These are phyloP conservation scores for Pythium scleroteichum DNA, from an alignment of 352 stramenopile species.

Conservation along the genomic window DNA sequence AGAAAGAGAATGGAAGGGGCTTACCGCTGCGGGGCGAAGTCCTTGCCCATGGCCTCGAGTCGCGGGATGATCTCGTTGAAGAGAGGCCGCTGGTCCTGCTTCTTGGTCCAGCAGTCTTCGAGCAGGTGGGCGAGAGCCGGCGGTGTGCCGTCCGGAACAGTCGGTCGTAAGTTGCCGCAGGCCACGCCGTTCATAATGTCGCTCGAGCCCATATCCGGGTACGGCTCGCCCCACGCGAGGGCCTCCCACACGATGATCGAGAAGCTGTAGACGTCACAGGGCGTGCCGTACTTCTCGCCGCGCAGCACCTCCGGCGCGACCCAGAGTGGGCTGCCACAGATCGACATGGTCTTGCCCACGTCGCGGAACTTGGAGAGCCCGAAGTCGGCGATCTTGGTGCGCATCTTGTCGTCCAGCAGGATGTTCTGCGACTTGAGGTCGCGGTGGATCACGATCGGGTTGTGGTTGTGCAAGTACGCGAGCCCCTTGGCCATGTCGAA, in stretches of 20 bases:
- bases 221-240: slow-evolving; percentile 78
- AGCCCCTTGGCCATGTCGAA: slow-evolving; percentile 93
- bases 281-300: slow-evolving; percentile 79
- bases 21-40: slow-evolving; percentile 43
- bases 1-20: not conserved
- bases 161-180: slow-evolving; percentile 69
- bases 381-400: slow-evolving; percentile 85
- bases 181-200: slow-evolving; percentile 88
- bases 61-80: slow-evolving; percentile 84
- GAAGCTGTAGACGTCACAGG: slow-evolving; percentile 87
- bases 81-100: slow-evolving; percentile 73
- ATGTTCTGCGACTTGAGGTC: slow-evolving; percentile 81
- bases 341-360: slow-evolving; percentile 86
- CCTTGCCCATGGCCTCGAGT: slow-evolving; percentile 79
- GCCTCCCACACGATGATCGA: slow-evolving; percentile 90
- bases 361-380: slow-evolving; percentile 83
- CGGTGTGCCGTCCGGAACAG: slow-evolving; percentile 67
- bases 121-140: slow-evolving; percentile 52
- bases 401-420: slow-evolving; percentile 70
- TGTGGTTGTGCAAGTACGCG: slow-evolving; percentile 96
- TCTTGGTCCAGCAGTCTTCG: slow-evolving; percentile 85
- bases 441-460: slow-evolving; percentile 83
- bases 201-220: slow-evolving; percentile 75
- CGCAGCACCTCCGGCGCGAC: slow-evolving; percentile 77
- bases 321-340: slow-evolving; percentile 83